Conservation (phyloP, 306 rosid species). For the Quercus wislizeni region DNA sequence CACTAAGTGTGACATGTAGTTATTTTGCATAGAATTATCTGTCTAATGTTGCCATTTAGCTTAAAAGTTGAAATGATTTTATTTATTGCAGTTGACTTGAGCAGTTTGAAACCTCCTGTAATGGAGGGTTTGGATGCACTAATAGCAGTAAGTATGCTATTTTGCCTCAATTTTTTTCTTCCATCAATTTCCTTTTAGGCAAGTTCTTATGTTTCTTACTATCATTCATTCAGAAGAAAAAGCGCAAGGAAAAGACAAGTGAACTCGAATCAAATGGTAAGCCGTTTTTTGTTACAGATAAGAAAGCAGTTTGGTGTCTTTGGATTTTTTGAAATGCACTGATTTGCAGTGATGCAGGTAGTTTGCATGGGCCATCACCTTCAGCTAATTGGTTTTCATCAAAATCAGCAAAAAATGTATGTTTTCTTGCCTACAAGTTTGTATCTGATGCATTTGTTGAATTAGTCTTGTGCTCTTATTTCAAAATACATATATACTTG, state of each 20-base stretch:
- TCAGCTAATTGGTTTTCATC: conserved; percentile 67
- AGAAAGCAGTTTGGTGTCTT: conserved; percentile 2
- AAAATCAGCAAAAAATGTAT: conserved; percentile 68
- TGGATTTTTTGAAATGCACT: conserved; percentile 9
- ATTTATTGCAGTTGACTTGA: conserved; percentile 57
- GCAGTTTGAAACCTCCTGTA: conserved; percentile 51
- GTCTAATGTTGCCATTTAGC: not conserved
- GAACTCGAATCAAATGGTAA: conserved; percentile 48
- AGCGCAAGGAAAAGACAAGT: conserved; percentile 38
- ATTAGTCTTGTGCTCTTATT: not conserved
- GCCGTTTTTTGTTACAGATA: conserved; percentile 23
- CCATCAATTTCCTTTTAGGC: not conserved
- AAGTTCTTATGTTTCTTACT: conserved; percentile 12
- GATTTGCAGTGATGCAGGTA: conserved; percentile 44
- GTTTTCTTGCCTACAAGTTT: conserved; percentile 8
- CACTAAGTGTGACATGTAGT: not conserved
- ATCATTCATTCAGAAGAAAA: conserved; percentile 60
- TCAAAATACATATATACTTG: not conserved
- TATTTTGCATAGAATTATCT: not conserved
- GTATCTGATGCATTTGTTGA: not conserved
- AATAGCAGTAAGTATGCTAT: conserved; percentile 45
- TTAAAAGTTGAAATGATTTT: conserved; percentile 9
- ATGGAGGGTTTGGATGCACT: conserved; percentile 74
- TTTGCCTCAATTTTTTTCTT: not conserved
- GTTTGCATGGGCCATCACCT: conserved; percentile 39